Evolutionary conservation across 768 basidiomycete genomes (phyloP).

Genomic region (Boletus rubropictus): DNA sequence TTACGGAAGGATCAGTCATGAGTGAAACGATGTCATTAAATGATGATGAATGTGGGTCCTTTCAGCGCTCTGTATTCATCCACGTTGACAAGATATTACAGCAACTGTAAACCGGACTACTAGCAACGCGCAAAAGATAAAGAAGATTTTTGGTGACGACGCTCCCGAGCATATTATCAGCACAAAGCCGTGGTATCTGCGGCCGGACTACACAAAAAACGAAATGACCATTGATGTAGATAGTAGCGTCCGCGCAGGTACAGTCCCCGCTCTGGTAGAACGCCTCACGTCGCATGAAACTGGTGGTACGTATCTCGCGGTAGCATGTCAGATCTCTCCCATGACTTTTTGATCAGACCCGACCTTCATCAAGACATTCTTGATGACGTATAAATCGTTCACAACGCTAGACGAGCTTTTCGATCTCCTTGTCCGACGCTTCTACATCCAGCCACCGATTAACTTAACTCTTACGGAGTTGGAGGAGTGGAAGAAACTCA

Average conservation of each 20-base stretch:
- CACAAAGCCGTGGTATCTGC: constrained; percentile 77
- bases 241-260: constrained; percentile 80
- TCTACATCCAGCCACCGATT: constrained; percentile 69
- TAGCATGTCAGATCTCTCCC: neutral
- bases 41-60: constrained; percentile 23
- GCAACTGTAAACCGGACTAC: constrained; percentile 21
- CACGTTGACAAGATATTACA: constrained; percentile 8
- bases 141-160: constrained; percentile 61
- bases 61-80: neutral
- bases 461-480: constrained; percentile 55
- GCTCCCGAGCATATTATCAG: constrained; percentile 43
- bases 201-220: constrained; percentile 66
- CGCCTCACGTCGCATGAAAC: constrained; percentile 88
- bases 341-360: constrained; percentile 45
- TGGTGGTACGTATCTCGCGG: constrained; percentile 52
- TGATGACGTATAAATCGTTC: constrained; percentile 96
- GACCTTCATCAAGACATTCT: constrained; percentile 79
- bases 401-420: constrained; percentile 79
- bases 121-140: constrained; percentile 50
- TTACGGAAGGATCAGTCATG: constrained; percentile 14
- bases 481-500: constrained; percentile 77
- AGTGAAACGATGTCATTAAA: constrained; percentile 19
- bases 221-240: constrained; percentile 87
- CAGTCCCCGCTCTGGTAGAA: constrained; percentile 79
- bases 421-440: constrained; percentile 74